These are phyloP conservation scores for Exophiala alcalophila DNA, from an alignment of 2,329 filamentous ascomycete species.

Conservation along the genomic window DNA sequence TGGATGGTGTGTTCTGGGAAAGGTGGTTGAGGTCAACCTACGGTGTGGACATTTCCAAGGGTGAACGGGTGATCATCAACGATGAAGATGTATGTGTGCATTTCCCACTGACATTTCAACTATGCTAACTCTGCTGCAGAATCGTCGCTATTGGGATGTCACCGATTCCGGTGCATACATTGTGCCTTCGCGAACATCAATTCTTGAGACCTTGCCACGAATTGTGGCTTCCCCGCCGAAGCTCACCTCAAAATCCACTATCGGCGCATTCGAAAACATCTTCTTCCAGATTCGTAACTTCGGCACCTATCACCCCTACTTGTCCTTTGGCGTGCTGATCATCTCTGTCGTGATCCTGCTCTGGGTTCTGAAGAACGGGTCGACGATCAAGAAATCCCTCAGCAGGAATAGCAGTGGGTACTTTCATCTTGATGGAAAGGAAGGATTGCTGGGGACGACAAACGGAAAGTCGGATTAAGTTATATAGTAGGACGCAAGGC, in stretches of 20 bases:
- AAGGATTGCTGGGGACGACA: slow-evolving; percentile 40
- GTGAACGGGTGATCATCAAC: slow-evolving; percentile 92
- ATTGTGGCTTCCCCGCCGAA: slow-evolving; percentile 50
- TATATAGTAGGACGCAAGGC: background rate
- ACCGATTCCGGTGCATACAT: slow-evolving; percentile 88
- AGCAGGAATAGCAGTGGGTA: slow-evolving; percentile 41
- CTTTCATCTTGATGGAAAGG: slow-evolving; percentile 50
- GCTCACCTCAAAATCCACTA: slow-evolving; percentile 49
- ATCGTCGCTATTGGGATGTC: slow-evolving; percentile 90
- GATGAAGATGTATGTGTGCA: slow-evolving; percentile 82
- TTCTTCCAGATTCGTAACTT: slow-evolving; percentile 47
- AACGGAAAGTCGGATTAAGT: slow-evolving; percentile 48
- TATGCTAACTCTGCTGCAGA: slow-evolving; percentile 54
- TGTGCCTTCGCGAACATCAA: slow-evolving; percentile 81
- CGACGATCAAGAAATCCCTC: slow-evolving; percentile 25
- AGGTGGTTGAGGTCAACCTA: slow-evolving; percentile 95
- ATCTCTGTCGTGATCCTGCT: slow-evolving; percentile 37
- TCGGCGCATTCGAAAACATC: slow-evolving; percentile 45
- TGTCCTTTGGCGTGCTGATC: slow-evolving; percentile 42
- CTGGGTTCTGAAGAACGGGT: slow-evolving; percentile 33
- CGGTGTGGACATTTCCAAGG: slow-evolving; percentile 78
- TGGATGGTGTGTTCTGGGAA: slow-evolving; percentile 96
- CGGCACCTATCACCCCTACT: slow-evolving; percentile 43
- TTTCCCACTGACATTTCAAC: slow-evolving; percentile 12
- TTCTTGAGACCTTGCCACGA: slow-evolving; percentile 71